Evolutionary conservation across 306 rosid genomes (phyloP), one percentile per base, ranked within the genome.

Genomic region (Betula pendula): DNA sequence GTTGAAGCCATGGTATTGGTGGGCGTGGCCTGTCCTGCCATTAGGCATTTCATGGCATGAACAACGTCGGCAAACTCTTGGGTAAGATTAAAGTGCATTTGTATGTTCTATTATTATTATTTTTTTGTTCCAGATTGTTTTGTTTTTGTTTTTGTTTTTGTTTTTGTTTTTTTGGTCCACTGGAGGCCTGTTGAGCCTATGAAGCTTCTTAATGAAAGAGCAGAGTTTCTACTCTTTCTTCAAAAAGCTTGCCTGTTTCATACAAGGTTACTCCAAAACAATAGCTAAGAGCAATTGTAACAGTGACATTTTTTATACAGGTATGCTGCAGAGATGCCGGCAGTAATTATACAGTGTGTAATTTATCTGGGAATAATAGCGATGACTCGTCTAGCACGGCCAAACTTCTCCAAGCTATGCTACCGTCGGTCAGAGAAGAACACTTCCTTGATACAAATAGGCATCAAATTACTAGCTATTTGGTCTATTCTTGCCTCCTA

Each of bases 1-100:
- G 99, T 77, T 95, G 87, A 95, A 95, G 89, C 99, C 99, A 7
- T 95, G 99, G 97, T 95, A 95, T 73, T 95, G 99, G 99, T 95
- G 99, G 99, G 84, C 99, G 0, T 95, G 99, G 99, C 99, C 99
- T 45, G 93, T 95, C 14, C 85, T 95, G 24, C 99, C 99, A 35
- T 83, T 95, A 47, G 99, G 99, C 84, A 60, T 95, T 72, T 87
- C 90, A 16, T 95, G 99, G 99, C 97, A 95, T 19, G 83, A 89
- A 29, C 83, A 60, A 25, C 99, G 97, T 17, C 84, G 78, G n/a
- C 81, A 66, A 68, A 95, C 97, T 51, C 81, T 95, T 16, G 99
- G 99, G 97, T 95, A 82, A 80, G 84, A 70, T 53, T 73, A 22
- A 40, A 20, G 31, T 58, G 17, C 60, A 14, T 70, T 79, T 11